Conservation (phyloP, 257 asterid genomes). For the Ehretia macrophylla region DNA sequence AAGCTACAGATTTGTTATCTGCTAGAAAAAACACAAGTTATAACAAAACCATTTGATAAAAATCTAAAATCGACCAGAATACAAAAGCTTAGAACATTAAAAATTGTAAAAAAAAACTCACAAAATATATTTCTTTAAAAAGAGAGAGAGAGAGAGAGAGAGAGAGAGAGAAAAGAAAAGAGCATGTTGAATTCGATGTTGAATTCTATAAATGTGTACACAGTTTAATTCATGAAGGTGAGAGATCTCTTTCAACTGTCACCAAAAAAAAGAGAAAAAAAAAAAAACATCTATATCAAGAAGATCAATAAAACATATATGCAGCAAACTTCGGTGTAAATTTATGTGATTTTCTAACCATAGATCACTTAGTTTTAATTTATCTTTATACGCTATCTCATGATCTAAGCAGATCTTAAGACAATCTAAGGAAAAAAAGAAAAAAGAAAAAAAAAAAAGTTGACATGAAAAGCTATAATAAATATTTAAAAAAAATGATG, state of each 20-base stretch:
- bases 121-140: too few relatives aligned
- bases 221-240: too few relatives aligned
- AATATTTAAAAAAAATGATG: neutral
- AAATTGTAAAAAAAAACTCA: too few relatives aligned
- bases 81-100: too few relatives aligned
- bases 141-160: too few relatives aligned
- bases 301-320: neutral
- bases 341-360: neutral
- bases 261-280: too few relatives aligned
- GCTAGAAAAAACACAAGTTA: neutral
- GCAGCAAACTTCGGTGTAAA: neutral
- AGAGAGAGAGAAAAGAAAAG: too few relatives aligned
- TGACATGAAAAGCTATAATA: neutral
- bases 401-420: neutral
- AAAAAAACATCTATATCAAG: neutral
- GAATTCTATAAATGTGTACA: too few relatives aligned
- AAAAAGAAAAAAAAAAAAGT: neutral
- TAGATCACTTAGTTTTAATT: neutral
- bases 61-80: too few relatives aligned
- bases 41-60: too few relatives aligned
- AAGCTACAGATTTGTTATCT: slow-evolving; percentile 9
- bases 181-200: too few relatives aligned
- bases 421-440: neutral
- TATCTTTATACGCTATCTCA: neutral
- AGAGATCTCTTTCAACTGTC: too few relatives aligned